phyloP scores from a whole-genome alignment of 805 yeast genomes.

The Wickerhamomyces chambardii region DNA sequence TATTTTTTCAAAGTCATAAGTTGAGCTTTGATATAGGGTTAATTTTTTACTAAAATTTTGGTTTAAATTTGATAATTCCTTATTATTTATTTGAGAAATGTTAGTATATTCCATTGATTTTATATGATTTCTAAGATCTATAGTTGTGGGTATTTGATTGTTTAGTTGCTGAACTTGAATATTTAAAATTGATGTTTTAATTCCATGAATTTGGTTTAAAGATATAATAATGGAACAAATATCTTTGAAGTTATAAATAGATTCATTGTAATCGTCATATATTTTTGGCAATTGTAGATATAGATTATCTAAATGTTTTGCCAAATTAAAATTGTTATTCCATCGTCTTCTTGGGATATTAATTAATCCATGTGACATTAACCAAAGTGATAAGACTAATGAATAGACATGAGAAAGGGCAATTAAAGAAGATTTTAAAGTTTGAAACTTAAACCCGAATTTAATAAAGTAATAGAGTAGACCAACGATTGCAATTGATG shows the following conservation, averaged over 20 bases:
- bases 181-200: constrained; percentile 11
- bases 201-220: constrained; percentile 21
- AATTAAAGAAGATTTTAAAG: constrained; percentile 58
- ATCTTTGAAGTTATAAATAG: constrained; percentile 53
- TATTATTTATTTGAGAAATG: constrained; percentile 20
- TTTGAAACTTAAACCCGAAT: constrained; percentile 43
- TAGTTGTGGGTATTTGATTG: constrained; percentile 6
- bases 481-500: constrained; percentile 43
- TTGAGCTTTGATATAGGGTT: constrained; percentile 42
- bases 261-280: constrained; percentile 55
- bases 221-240: constrained; percentile 49
- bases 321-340: constrained; percentile 25
- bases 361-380: constrained; percentile 77
- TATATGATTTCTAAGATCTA: constrained; percentile 15
- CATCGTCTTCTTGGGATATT: constrained; percentile 46
- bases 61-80: constrained; percentile 31
- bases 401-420: constrained; percentile 76
- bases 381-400: constrained; percentile 65
- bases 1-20: constrained; percentile 45
- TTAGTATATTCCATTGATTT: constrained; percentile 14
- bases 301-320: constrained; percentile 22
- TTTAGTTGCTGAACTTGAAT: constrained; percentile 7
- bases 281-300: constrained; percentile 49
- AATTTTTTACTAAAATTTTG: constrained; percentile 41
- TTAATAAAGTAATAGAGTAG: constrained; percentile 49